phyloP scores from a whole-genome alignment of 2,329 filamentous ascomycete species.

The Cucurbitaria berberidis region DNA sequence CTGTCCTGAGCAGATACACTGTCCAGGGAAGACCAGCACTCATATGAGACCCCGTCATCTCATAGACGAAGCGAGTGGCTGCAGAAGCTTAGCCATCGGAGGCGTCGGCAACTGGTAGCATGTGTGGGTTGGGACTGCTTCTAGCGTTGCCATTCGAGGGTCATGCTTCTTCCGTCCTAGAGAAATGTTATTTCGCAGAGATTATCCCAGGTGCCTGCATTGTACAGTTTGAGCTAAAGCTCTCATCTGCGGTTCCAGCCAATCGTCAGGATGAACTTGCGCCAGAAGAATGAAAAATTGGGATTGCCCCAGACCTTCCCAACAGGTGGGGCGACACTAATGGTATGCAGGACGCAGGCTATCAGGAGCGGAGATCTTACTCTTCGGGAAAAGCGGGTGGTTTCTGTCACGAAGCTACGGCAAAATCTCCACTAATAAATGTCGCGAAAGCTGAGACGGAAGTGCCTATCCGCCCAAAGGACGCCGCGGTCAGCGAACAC shows the following conservation, averaged over 20 bases:
- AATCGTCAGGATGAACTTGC: constrained; percentile 8
- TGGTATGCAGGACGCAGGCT: constrained; percentile 1
- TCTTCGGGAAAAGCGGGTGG: constrained; percentile 5
- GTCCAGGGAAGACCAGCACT: constrained; percentile 1
- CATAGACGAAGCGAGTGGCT: constrained; percentile 5
- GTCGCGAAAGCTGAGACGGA: constrained; percentile 8
- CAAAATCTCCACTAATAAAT: neutral
- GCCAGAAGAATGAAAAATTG: neutral
- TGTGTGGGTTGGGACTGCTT: constrained; percentile 5
- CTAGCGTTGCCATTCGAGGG: constrained; percentile 6
- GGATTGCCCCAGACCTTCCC: constrained; percentile 6
- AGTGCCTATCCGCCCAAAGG: neutral
- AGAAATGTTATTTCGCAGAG: constrained; percentile 3
- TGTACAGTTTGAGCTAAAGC: constrained; percentile 9
- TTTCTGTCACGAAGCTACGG: neutral
- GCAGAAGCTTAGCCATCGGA: constrained; percentile 6
- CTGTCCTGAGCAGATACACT: constrained; percentile 1
- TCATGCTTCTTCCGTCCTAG: constrained; percentile 6
- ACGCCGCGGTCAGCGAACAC: neutral
- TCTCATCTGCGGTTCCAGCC: constrained; percentile 1
- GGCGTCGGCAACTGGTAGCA: constrained; percentile 5
- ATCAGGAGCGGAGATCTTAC: constrained; percentile 5
- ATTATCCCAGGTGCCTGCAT: constrained; percentile 7
- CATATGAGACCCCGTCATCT: constrained; percentile 4
- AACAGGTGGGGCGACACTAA: constrained; percentile 1